A percentile compares a stretch with the other conserved stretches of the same genome.
phyloP scores from a whole-genome alignment of 495 filamentous ascomycete genomes.

The Neurospora tetrasperma region DNA sequence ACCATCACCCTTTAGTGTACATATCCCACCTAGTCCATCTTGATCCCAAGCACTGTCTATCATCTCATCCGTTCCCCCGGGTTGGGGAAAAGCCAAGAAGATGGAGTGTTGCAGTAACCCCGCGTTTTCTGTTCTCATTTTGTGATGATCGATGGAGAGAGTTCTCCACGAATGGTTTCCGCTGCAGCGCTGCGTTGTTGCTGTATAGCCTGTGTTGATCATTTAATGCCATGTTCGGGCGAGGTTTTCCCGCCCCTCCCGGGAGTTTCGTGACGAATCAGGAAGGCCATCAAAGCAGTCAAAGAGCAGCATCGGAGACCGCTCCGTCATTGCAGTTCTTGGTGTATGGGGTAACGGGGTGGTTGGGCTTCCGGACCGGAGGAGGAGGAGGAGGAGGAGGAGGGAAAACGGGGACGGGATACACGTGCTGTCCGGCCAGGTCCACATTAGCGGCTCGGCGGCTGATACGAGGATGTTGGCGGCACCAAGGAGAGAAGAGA shows the following conservation, averaged over 20 bases:
- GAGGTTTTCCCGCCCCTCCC: neutral
- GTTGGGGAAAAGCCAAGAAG: neutral
- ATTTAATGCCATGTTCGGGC: neutral
- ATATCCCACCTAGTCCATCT: neutral
- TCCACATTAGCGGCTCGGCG: neutral
- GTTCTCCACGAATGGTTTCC: neutral
- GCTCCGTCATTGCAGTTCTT: neutral
- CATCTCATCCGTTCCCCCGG: neutral
- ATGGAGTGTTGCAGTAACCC: neutral
- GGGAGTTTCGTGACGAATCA: neutral
- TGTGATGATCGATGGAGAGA: neutral
- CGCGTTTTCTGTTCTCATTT: neutral
- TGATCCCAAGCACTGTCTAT: neutral
- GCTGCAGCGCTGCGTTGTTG: neutral
- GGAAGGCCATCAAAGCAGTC: neutral
- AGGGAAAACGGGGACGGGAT: neutral
- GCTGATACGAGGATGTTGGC: neutral
- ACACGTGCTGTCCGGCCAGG: neutral
- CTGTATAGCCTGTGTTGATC: neutral
- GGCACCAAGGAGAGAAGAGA: neutral
- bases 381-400: neutral
- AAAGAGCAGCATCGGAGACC: neutral
- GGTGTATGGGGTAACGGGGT: neutral
- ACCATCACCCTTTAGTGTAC: neutral
- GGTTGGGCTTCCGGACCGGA: neutral